phyloP scores from a whole-genome alignment of 495 filamentous ascomycete genomes.

The Aspergillus conjunctus region DNA sequence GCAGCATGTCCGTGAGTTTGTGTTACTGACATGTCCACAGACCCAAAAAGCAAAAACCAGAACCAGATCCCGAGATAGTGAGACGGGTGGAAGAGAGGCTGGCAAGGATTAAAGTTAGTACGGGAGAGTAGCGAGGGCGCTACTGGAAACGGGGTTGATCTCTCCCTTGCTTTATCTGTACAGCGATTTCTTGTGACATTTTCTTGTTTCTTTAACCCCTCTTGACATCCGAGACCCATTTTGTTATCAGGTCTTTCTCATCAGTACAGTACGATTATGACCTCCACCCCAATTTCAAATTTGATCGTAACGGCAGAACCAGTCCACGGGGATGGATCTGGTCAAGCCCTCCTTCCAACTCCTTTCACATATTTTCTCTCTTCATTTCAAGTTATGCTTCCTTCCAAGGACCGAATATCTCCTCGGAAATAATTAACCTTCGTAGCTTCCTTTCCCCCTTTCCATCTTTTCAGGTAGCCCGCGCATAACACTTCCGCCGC shows the following conservation, averaged over 20 bases:
- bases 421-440: not conserved
- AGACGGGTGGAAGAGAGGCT: conserved; percentile 62
- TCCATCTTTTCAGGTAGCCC: not conserved
- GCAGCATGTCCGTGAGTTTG: not conserved
- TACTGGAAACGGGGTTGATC: not conserved
- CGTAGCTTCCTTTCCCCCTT: not conserved
- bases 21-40: conserved; percentile 37
- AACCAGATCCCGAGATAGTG: conserved; percentile 66
- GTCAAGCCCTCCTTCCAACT: not conserved
- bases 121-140: conserved; percentile 6
- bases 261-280: not conserved
- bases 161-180: conserved; percentile 1
- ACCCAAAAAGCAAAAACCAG: conserved; percentile 61
- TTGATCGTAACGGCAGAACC: not conserved
- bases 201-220: not conserved
- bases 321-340: not conserved
- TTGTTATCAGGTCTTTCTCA: not conserved
- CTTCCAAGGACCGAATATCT: not conserved
- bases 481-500: not conserved
- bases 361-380: not conserved
- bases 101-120: conserved; percentile 43
- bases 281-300: not conserved
- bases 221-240: not conserved
- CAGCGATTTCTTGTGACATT: conserved; percentile 3
- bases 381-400: too few species aligned